Percentiles rank a stretch among this genome's conserved stretches.
These are phyloP conservation scores for Zygosaccharomyces sapae DNA, from an alignment of 1,139 yeast genomes.

Conservation along the genomic window DNA sequence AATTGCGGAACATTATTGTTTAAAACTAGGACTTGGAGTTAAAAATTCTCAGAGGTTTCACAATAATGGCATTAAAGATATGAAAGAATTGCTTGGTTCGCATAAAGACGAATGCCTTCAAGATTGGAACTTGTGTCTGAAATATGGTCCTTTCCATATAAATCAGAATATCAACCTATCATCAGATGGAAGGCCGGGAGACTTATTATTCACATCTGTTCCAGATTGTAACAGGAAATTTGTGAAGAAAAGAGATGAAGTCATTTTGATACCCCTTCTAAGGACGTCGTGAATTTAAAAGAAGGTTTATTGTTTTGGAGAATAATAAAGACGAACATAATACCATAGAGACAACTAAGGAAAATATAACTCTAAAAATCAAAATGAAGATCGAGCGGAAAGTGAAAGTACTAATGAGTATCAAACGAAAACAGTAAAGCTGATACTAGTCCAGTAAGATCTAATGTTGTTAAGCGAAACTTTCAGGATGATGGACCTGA, in stretches of 20 bases:
- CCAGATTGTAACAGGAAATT: slow-evolving; percentile 19
- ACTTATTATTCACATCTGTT: slow-evolving; percentile 18
- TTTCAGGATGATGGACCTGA: too few relatives aligned
- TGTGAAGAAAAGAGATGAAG: slow-evolving; percentile 20
- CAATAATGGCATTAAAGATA: slow-evolving; percentile 22
- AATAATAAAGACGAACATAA: slow-evolving; percentile 17
- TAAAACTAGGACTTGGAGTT: slow-evolving; percentile 32
- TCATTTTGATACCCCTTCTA: slow-evolving; percentile 22
- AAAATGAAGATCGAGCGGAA: neutral
- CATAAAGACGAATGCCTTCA: slow-evolving; percentile 25
- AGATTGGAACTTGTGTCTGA: slow-evolving; percentile 31
- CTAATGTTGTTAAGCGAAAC: too few relatives aligned
- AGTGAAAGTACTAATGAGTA: slow-evolving; percentile 8
- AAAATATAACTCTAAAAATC: neutral
- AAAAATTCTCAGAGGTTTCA: slow-evolving; percentile 23
- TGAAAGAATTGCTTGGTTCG: slow-evolving; percentile 18
- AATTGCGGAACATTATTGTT: slow-evolving; percentile 24
- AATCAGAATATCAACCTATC: slow-evolving; percentile 21
- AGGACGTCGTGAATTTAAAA: slow-evolving; percentile 24
- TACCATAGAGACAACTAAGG: slow-evolving; percentile 6
- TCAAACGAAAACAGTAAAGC: too few relatives aligned
- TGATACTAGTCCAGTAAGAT: too few relatives aligned
- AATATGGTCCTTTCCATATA: slow-evolving; percentile 18
- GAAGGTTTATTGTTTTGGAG: slow-evolving; percentile 28
- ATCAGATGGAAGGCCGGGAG: slow-evolving; percentile 25